These are phyloP conservation scores for Moniliophthora roreri DNA, from an alignment of 1,284 basidiomycete species.

Conservation along the genomic window DNA sequence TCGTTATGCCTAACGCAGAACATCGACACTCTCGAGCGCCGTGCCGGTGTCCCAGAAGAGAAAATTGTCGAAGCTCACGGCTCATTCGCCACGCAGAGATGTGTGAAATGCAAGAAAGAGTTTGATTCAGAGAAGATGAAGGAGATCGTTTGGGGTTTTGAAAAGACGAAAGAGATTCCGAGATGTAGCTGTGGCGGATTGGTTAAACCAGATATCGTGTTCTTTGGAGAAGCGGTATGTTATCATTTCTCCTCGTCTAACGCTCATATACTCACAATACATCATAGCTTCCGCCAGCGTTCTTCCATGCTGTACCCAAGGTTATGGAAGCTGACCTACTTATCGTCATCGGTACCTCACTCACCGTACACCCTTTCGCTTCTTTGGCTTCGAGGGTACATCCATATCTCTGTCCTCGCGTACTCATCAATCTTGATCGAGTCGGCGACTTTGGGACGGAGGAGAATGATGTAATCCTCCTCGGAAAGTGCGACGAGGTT, in stretches of 20 bases:
- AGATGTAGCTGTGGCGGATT: slow-evolving; percentile 70
- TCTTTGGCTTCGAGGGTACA: slow-evolving; percentile 52
- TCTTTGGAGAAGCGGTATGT: slow-evolving; percentile 83
- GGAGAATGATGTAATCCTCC: slow-evolving; percentile 56
- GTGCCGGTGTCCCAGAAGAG: slow-evolving; percentile 73
- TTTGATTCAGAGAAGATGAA: slow-evolving; percentile 74
- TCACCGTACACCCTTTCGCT: slow-evolving; percentile 80
- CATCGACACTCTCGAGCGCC: slow-evolving; percentile 91
- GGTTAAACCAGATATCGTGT: slow-evolving; percentile 94
- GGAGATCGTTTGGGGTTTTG: slow-evolving; percentile 25
- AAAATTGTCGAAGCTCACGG: slow-evolving; percentile 95
- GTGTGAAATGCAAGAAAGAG: slow-evolving; percentile 65
- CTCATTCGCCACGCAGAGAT: slow-evolving; percentile 82
- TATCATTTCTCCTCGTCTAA: slow-evolving; percentile 1
- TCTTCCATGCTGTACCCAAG: slow-evolving; percentile 46
- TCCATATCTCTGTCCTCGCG: slow-evolving; percentile 55
- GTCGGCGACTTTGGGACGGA: slow-evolving; percentile 60
- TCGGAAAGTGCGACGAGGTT: slow-evolving; percentile 70
- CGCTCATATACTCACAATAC: slow-evolving; percentile 6
- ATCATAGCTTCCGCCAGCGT: slow-evolving; percentile 57
- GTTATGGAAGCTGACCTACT: slow-evolving; percentile 78
- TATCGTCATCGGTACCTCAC: slow-evolving; percentile 90
- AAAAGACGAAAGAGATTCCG: slow-evolving; percentile 55
- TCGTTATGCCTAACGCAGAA: slow-evolving; percentile 85
- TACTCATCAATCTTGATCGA: slow-evolving; percentile 67